phyloP scores from a whole-genome alignment of 148 eudicot genomes.

The Arbutus unedo region DNA sequence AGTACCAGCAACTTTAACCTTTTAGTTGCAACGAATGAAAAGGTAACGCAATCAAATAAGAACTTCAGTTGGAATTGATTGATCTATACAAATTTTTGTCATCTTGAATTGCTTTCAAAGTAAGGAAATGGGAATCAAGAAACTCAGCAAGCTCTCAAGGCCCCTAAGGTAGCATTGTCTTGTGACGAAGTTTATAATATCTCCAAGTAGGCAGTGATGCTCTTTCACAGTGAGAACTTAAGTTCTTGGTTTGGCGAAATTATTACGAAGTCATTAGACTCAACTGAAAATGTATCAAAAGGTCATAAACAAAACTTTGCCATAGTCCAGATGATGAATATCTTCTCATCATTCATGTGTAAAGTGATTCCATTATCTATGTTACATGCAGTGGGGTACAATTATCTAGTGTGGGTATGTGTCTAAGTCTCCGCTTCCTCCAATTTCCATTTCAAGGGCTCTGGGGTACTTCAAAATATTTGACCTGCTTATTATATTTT shows the following conservation, averaged over 20 bases:
- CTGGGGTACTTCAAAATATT: no score
- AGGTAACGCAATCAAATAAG: neutral
- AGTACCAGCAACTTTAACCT: neutral
- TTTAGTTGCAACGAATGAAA: neutral
- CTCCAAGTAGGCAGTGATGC: neutral
- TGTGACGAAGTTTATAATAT: neutral
- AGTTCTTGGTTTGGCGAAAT: neutral
- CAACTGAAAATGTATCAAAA: neutral
- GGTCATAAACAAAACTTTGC: neutral
- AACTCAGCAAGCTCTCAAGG: neutral
- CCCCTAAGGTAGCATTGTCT: neutral
- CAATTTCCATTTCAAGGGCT: no score
- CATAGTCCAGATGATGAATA: no score
- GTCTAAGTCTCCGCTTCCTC: no score
- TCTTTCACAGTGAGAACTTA: no score
- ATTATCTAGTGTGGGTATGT: no score
- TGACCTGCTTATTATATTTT: no score
- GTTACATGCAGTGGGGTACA: no score
- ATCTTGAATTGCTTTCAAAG: conserved; percentile 11
- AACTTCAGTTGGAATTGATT: neutral
- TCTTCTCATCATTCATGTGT: neutral
- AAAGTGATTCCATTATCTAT: neutral
- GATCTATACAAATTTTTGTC: neutral
- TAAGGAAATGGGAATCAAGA: neutral
- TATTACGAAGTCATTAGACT: neutral